Conservation (phyloP, 805 yeast genomes). For the Helenozyma baotianmanensis region DNA sequence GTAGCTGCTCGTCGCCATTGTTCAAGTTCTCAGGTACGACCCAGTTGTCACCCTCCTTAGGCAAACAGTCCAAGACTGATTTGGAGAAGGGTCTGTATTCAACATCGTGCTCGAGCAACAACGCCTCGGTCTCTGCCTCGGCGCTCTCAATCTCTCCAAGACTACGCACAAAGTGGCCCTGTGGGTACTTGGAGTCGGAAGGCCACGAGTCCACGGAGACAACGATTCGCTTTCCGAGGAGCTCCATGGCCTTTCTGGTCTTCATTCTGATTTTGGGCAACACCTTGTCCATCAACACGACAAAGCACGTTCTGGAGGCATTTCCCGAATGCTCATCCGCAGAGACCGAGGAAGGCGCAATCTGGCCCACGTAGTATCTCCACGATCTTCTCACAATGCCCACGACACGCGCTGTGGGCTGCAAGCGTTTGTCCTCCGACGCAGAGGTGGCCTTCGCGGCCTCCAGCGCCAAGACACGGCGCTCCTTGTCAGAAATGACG, state of each 20-base stretch:
- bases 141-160: conserved; percentile 89
- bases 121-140: conserved; percentile 94
- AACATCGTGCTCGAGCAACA: conserved; percentile 89
- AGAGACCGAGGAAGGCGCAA: conserved; percentile 69
- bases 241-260: conserved; percentile 79
- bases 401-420: conserved; percentile 93
- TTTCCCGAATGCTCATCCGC: conserved; percentile 50
- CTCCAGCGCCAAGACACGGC: conserved; percentile 69
- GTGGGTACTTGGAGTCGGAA: conserved; percentile 73
- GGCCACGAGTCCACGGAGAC: conserved; percentile 95
- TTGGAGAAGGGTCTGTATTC: conserved; percentile 95
- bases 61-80: conserved; percentile 86
- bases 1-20: conserved; percentile 49
- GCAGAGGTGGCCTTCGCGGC: conserved; percentile 57
- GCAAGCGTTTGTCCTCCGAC: conserved; percentile 44
- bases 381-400: conserved; percentile 87
- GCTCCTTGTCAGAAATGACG: conserved; percentile 62
- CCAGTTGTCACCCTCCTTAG: conserved; percentile 93
- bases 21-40: conserved; percentile 64
- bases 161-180: conserved; percentile 89
- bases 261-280: conserved; percentile 83
- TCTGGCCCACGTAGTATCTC: conserved; percentile 94
- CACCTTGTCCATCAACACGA: conserved; percentile 81
- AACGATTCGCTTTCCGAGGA: conserved; percentile 86
- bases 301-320: conserved; percentile 74